Evolutionary conservation across 345 rosid genomes (phyloP), one percentile per base, ranked within the genome.

Genomic region (Reutealis trisperma): DNA sequence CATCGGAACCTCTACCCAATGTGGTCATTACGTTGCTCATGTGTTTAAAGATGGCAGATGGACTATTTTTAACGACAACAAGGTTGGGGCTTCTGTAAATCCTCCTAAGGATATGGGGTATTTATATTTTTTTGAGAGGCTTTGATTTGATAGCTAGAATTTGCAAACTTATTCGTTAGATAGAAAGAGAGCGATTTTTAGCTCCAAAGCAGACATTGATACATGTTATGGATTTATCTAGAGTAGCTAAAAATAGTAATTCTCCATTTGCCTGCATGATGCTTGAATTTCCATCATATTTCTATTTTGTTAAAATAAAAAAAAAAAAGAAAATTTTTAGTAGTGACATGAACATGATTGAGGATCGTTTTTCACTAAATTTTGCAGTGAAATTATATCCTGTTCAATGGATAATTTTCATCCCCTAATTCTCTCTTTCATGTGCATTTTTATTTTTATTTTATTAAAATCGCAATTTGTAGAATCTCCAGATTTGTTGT

Each of bases 101-200:
- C 97, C 97, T 4, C 98, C 97, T 7, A 94, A 94, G 89, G 99
- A 96, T 87, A 89, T 94, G 98, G 99, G 99, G 8, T 96, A 96
- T 74, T 73, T 94, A 78, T 96, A 96, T 86, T 94, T 96, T 88
- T 94, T 96, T 68, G 93, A 92, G 88, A 91, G 99, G 82, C 74
- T 93, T 49, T 9, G 79, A 78, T 93, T 49, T 9, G 79, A 78
- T 72, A 76, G 80, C 82, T 93, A 87, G 91, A 79, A 30, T 44
- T 10, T 21, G 11, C 13, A 22, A 37, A 13, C 16, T 12, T 27
- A 34, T 24, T 13, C 1, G 13, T 63, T 62, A 30, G 37, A 15
- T 73, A 30, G 70, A 52, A 5, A 70, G 32, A 32, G 21, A 52
- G 21, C 45, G n/a, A 34, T 34, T 37, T 25, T 30, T 19, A 74